Conservation (phyloP, 345 rosid species). For the Kernera saxatilis region DNA sequence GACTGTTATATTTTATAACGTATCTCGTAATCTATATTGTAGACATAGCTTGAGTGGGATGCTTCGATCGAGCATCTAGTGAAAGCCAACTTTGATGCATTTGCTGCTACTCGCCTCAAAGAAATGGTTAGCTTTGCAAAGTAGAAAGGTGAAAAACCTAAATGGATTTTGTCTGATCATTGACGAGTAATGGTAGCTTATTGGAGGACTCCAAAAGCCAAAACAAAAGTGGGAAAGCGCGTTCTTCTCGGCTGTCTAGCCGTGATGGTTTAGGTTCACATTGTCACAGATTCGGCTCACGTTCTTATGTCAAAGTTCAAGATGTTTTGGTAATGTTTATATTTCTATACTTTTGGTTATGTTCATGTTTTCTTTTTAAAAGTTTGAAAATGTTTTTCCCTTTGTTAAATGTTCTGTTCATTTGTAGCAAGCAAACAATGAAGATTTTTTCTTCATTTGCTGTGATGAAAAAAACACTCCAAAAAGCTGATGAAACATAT, state of each 20-base stretch:
- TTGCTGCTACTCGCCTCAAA: background rate
- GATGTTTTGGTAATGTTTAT: background rate
- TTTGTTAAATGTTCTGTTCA: background rate
- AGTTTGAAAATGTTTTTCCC: background rate
- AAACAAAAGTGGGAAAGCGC: background rate
- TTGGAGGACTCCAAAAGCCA: background rate
- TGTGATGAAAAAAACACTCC: background rate
- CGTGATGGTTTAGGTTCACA: background rate
- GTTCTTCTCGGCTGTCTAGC: background rate
- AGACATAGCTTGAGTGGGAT: constrained; percentile 8
- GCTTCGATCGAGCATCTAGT: background rate
- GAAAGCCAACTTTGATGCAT: background rate
- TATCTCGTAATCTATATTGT: no score
- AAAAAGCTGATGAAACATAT: background rate
- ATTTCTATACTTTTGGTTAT: background rate
- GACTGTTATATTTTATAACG: background rate
- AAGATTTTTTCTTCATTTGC: background rate
- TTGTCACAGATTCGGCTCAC: background rate
- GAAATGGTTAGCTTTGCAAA: constrained; percentile 6
- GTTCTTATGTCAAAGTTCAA: background rate
- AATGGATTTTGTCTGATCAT: background rate
- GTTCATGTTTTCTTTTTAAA: background rate
- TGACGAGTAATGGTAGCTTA: background rate
- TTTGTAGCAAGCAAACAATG: background rate
- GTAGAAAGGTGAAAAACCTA: background rate